phyloP scores from a whole-genome alignment of 23 red algal genomes.

The Gracilaria vermiculophylla region DNA sequence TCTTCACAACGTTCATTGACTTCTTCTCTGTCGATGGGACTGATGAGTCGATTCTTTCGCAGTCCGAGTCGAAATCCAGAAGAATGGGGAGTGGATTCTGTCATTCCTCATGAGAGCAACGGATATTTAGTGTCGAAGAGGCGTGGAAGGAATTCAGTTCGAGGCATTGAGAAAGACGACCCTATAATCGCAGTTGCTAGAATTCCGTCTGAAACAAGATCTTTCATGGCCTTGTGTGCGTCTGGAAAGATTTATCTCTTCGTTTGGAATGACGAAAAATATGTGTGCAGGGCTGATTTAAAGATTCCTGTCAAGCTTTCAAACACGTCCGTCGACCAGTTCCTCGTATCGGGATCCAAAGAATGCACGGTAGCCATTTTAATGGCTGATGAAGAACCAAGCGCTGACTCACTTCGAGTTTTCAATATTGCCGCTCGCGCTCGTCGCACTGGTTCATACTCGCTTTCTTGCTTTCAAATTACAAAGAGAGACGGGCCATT shows the following conservation, averaged over 20 bases:
- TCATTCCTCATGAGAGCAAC: neutral
- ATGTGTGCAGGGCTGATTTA: constrained; percentile 23
- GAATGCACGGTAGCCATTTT: constrained; percentile 35
- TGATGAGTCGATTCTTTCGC: constrained; percentile 41
- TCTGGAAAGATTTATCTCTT: constrained; percentile 29
- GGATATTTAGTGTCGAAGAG: neutral
- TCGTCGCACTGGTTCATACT: constrained; percentile 1
- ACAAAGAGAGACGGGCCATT: constrained; percentile 40
- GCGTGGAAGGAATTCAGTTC: neutral
- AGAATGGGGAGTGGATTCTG: neutral
- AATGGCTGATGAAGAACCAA: constrained; percentile 60
- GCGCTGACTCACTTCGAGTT: constrained; percentile 50
- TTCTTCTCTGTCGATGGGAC: constrained; percentile 38
- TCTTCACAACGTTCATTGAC: constrained; percentile 38
- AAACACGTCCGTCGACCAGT: constrained; percentile 12
- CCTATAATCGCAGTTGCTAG: constrained; percentile 8
- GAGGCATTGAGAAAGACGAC: neutral
- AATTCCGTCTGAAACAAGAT: neutral
- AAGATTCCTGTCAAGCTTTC: constrained; percentile 37
- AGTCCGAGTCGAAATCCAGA: constrained; percentile 11
- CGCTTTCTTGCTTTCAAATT: constrained; percentile 40
- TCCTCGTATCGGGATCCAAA: constrained; percentile 29
- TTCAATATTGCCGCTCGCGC: constrained; percentile 20
- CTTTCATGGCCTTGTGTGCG: neutral
- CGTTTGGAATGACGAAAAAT: constrained; percentile 4